Base-by-base conservation (phyloP, 352 stramenopile genomes). In the Globisporangium rhizosaccharum region DNA sequence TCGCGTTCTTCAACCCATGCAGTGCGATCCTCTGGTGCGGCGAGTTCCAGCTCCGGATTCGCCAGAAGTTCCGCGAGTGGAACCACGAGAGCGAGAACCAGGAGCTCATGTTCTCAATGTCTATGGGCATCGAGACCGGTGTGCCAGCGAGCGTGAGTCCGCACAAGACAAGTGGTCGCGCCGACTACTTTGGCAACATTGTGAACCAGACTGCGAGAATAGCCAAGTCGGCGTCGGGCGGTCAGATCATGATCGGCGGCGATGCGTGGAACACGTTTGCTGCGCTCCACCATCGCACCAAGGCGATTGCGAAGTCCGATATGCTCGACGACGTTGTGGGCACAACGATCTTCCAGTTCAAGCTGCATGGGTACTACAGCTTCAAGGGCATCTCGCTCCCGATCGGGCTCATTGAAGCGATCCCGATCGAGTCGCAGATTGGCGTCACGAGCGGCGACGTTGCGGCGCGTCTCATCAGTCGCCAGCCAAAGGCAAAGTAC, bases 111-210 rank as follows among this genome's bases (percentile, higher is more conserved):
- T 94, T 95, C 56, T 88, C 78, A 12, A 95, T 95, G 76, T 92
- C 83, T 0, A 95, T 95, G 79, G 86, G 86, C 11, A 82, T 93
- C 30, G 86, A 95, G 56, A 91, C 80, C 3, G 86, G 86, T 17
- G 66, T 91, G 18, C 86, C 86, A 3, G 84, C 85, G 8, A 92
- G 82, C 67, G 84, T 95, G 62, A 92, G 82, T 57, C 86, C 86
- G 8, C 86, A 95, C 70, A 95, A 93, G 61, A 93, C 86, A 14
- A 95, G 84, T 61, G 86, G 86, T 18, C 83, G 86, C 18, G 86
- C 86, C 11, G 86, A 95, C 65, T 95, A 95, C 67, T 95, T 95
- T 50, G 86, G 86, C 50, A 93, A 93, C 66, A 94, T 95, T 60
- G 86, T 95, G 57, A 95, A 95, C 62, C 83, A 94, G 63, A 95